Conservation (phyloP, 2,329 filamentous ascomycete genomes). For the Basipetospora chlamydospora region DNA sequence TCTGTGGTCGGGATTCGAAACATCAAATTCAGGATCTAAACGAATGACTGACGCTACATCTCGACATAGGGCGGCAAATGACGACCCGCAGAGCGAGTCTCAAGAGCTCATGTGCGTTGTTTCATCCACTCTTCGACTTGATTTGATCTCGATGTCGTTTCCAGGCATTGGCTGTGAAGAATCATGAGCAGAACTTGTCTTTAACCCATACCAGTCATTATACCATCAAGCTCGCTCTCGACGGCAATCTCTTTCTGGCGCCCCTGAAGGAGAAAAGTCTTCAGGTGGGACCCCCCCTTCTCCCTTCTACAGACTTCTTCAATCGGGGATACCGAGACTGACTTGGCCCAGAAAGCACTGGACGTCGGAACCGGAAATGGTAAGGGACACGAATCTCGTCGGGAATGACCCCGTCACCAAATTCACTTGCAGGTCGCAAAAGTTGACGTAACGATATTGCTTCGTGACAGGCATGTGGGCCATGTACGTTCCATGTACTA, state of each 20-base stretch:
- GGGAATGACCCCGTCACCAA: conserved; percentile 35
- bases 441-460: conserved; percentile 22
- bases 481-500: conserved; percentile 12
- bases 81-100: conserved; percentile 8
- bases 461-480: conserved; percentile 30
- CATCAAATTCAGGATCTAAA: too few relatives aligned
- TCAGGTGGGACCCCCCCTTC: conserved; percentile 5
- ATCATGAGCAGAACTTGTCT: not conserved
- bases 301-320: not conserved
- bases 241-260: conserved; percentile 12
- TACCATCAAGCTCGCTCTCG: conserved; percentile 10
- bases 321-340: not conserved
- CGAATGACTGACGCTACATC: not conserved
- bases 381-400: conserved; percentile 9
- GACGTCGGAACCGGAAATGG: conserved; percentile 42
- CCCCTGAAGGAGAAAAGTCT: conserved; percentile 11
- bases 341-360: conserved; percentile 13
- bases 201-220: conserved; percentile 9
- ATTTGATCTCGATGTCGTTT: not conserved
- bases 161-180: too few relatives aligned
- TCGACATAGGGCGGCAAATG: conserved; percentile 7
- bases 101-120: conserved; percentile 11
- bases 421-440: conserved; percentile 34
- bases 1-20: not conserved
- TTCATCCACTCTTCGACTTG: not conserved